These are phyloP conservation scores for Ogataea naganishii DNA, from an alignment of 805 yeast genomes.

Conservation along the genomic window DNA sequence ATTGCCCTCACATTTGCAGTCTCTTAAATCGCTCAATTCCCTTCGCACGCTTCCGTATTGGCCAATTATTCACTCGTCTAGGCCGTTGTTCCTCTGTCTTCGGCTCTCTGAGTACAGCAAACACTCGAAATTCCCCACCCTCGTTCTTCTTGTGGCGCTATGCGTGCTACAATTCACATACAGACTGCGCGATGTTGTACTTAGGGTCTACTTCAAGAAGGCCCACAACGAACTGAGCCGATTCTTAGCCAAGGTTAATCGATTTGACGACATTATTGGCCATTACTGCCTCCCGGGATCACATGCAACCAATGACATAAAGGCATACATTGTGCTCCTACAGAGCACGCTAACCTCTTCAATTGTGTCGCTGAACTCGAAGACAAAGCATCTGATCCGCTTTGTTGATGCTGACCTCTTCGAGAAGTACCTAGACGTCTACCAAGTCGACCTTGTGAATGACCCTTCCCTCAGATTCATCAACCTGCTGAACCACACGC, in stretches of 20 bases:
- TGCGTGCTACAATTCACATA: conserved; percentile 10
- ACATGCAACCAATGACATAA: conserved; percentile 1
- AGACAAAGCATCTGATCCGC: conserved; percentile 8
- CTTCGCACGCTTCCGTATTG: conserved; percentile 10
- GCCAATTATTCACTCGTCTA: conserved; percentile 12
- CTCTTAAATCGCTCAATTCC: conserved; percentile 4
- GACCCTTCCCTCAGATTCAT: conserved; percentile 12
- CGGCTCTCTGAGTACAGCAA: conserved; percentile 3
- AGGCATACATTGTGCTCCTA: conserved; percentile 7
- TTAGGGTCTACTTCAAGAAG: conserved; percentile 11
- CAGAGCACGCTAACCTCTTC: conserved; percentile 11
- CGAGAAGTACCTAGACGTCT: conserved; percentile 14
- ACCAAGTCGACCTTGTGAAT: conserved; percentile 16
- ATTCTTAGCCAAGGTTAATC: conserved; percentile 7
- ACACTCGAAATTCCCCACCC: conserved; percentile 7
- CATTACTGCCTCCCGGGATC: background rate
- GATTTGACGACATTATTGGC: conserved; percentile 6
- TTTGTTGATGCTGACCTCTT: conserved; percentile 11
- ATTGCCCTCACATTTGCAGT: background rate
- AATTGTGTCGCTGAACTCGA: conserved; percentile 11
- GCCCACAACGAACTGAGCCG: conserved; percentile 9
- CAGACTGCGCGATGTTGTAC: conserved; percentile 10
- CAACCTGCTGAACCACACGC: conserved; percentile 12
- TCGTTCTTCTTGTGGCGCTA: conserved; percentile 9
- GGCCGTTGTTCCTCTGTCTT: conserved; percentile 10